Percentiles rank a stretch among this genome's conserved stretches.
phyloP scores from a whole-genome alignment of 345 rosid genomes.

The Salix udensis region DNA sequence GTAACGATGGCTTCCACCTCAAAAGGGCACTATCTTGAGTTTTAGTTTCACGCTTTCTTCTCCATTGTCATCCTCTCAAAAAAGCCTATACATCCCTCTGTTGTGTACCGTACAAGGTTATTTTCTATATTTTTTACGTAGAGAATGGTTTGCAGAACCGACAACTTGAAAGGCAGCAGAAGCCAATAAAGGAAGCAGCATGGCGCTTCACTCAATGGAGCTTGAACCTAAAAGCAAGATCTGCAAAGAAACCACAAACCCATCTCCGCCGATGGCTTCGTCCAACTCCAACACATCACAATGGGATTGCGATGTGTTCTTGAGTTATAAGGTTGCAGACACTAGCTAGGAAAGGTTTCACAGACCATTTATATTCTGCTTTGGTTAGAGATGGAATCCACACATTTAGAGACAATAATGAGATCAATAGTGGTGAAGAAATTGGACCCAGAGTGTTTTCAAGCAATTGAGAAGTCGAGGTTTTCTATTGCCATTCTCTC shows the following conservation, averaged over 20 bases:
- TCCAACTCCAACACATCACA: neutral
- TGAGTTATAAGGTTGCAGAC: slow-evolving; percentile 12
- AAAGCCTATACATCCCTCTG: no score
- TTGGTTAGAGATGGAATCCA: slow-evolving; percentile 1
- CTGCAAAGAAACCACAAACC: neutral
- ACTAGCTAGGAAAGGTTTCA: neutral
- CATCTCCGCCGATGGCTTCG: neutral
- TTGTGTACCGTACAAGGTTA: neutral
- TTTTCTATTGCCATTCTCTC: slow-evolving; percentile 2
- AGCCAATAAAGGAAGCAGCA: no score
- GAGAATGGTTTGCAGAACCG: neutral
- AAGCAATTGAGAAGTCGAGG: neutral
- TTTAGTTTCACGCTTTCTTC: neutral
- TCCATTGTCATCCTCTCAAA: no score
- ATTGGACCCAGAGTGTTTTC: slow-evolving; percentile 1
- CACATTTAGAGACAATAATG: neutral
- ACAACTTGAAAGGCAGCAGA: neutral
- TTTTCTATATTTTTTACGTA: no score
- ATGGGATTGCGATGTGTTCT: slow-evolving; percentile 11
- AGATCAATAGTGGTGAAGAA: neutral
- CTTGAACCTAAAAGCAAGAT: neutral
- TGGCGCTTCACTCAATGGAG: neutral
- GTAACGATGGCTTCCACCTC: no score
- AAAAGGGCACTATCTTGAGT: neutral
- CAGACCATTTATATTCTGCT: slow-evolving; percentile 9